A percentile compares a stretch with the other conserved stretches of the same genome.
Evolutionary conservation across 495 filamentous ascomycete genomes (phyloP).

Genomic region (Aspergillus biplanus): DNA sequence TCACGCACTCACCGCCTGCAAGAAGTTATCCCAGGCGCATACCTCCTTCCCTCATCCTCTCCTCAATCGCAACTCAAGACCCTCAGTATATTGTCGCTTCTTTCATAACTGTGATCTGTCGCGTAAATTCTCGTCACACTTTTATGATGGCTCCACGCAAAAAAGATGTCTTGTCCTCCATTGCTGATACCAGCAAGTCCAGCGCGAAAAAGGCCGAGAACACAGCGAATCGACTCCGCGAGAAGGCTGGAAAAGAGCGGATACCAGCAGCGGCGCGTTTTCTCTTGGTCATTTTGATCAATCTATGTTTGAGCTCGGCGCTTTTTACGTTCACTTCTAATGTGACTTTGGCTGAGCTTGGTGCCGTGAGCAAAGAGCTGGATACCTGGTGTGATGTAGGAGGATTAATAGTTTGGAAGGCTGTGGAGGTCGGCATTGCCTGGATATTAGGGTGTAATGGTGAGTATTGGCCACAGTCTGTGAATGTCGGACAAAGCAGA

Average conservation of each 20-base stretch:
- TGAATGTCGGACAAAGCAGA: neutral
- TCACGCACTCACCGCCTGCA: conserved; percentile 37
- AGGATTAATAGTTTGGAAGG: conserved; percentile 66
- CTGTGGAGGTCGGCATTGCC: conserved; percentile 67
- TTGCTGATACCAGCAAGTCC: conserved; percentile 12
- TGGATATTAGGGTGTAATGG: conserved; percentile 76
- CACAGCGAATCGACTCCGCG: conserved; percentile 7
- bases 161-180: conserved; percentile 22
- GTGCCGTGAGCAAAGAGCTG: conserved; percentile 60
- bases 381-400: conserved; percentile 64
- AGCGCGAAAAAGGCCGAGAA: conserved; percentile 6
- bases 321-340: conserved; percentile 58
- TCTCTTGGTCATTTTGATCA: conserved; percentile 64
- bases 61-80: neutral
- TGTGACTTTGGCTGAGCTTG: conserved; percentile 60
- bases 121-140: neutral
- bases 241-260: conserved; percentile 25
- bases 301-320: conserved; percentile 59
- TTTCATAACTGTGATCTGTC: neutral
- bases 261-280: conserved; percentile 60
- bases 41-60: conserved; percentile 14
- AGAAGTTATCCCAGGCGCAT: conserved; percentile 5
- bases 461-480: conserved; percentile 31
- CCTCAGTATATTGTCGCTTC: neutral
- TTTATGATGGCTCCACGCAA: conserved; percentile 27